Base-by-base conservation (phyloP, 1,284 basidiomycete species). In the Ceratobasidium sp. region DNA sequence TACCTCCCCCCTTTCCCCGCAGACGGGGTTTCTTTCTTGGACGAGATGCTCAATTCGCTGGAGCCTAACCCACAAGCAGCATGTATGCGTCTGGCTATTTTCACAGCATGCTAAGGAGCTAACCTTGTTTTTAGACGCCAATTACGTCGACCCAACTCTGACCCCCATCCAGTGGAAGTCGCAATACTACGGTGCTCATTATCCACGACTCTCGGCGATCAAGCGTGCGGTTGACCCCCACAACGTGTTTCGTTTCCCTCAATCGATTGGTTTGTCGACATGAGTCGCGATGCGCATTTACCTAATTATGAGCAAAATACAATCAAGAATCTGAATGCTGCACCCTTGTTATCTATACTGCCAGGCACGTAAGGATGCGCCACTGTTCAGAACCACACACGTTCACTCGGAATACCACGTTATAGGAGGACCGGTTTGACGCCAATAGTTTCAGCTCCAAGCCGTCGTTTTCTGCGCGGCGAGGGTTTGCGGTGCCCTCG, bases 191-290 rank as follows among this genome's bases (percentile, higher is more conserved):
- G 56, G 56, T 27, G 31, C 56, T 37, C 56, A 58, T 31, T 58
- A 58, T 29, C 31, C 31, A 39, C 65, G 68, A 24, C 58, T 75
- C 34, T 37, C 58, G 54, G 31, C 43, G 22, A 64, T 75, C 61
- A 76, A 76, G 54, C 39, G 59, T 22, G 51, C 56, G 43, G 64
- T 61, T 27, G 76, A 76, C 41, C 66, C 76, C 5, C 48, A 31
- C 16, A 74, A 74, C 46, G 76, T 76, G 3, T 76, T 76, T 61
- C 61, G 53, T 2, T 76, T 75, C 76, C 74, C 76, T 53, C 76
- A 76, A 31, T 69, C 76, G 9, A 76, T 76, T 29, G 65, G 51
- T 37, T 22, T 68, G 13, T 53, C 49, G 29, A 46, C 56, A 14
- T 58, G 56, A 58, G 19, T 27, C 29, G 9, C 34, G 16, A 2